Evolutionary conservation across 106 monocot genomes (phyloP).

Genomic region (Dactylorhiza incarnata): DNA sequence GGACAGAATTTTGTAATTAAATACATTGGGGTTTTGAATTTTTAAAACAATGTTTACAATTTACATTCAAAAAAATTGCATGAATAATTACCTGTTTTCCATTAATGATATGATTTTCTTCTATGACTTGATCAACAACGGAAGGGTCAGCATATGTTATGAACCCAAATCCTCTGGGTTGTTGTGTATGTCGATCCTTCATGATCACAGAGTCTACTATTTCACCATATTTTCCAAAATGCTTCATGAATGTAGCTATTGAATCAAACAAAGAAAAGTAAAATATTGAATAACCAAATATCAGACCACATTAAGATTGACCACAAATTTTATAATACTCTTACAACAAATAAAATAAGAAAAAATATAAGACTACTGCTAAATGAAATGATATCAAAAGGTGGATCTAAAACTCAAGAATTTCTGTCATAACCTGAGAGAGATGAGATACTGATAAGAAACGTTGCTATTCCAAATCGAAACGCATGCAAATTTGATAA

Average conservation of each 20-base stretch:
- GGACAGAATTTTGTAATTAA: background rate
- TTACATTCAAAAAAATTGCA: background rate
- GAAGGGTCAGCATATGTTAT: conserved; percentile 69
- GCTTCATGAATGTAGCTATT: conserved; percentile 41
- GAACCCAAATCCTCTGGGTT: conserved; percentile 83
- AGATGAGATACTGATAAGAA: background rate
- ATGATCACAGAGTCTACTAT: conserved; percentile 77
- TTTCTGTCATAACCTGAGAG: background rate
- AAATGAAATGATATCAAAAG: background rate
- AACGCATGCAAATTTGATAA: background rate
- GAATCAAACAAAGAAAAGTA: background rate
- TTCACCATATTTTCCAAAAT: conserved; percentile 71
- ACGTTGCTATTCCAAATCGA: background rate
- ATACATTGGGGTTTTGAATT: too few species aligned
- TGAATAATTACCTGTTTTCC: conserved; percentile 53
- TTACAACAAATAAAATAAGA: background rate
- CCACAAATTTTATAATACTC: background rate
- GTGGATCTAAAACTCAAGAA: background rate
- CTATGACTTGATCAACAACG: conserved; percentile 78
- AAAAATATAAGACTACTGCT: background rate
- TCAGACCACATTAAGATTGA: background rate
- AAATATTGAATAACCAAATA: background rate
- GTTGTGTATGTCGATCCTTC: conserved; percentile 48
- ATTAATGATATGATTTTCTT: conserved; percentile 52
- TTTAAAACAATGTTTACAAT: background rate